These are phyloP conservation scores for Colletotrichum zoysiae DNA, from an alignment of 2,329 filamentous ascomycete species.

Conservation along the genomic window DNA sequence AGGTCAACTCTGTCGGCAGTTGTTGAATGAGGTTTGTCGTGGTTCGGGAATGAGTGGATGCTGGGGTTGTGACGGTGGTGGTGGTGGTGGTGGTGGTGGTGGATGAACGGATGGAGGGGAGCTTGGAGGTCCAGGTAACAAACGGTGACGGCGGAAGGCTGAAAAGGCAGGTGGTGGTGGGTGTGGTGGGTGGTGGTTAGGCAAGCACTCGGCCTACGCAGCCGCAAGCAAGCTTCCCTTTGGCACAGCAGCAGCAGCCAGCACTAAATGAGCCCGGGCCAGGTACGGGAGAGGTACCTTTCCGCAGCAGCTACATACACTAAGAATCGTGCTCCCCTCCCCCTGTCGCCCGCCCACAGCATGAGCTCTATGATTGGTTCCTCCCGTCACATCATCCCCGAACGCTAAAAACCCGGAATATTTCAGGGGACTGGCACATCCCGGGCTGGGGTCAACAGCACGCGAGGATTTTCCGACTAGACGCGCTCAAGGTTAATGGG, in stretches of 20 bases:
- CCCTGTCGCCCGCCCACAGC: constrained; percentile 7
- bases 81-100: background rate
- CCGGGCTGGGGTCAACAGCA: constrained; percentile 24
- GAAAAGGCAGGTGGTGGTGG: constrained; percentile 13
- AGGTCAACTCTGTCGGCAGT: constrained; percentile 10
- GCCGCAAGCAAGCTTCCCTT: constrained; percentile 42
- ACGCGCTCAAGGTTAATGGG: constrained; percentile 36
- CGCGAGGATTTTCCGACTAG: constrained; percentile 42
- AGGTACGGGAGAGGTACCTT: constrained; percentile 1
- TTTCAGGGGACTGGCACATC: constrained; percentile 26
- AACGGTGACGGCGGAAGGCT: constrained; percentile 40
- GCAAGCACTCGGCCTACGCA: constrained; percentile 57
- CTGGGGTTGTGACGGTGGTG: constrained; percentile 19
- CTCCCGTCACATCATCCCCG: background rate
- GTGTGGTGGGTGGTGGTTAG: constrained; percentile 43
- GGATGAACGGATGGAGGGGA: constrained; percentile 33
- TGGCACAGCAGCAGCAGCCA: constrained; percentile 15
- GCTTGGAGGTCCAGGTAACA: constrained; percentile 38
- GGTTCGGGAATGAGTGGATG: constrained; percentile 22
- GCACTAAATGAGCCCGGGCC: constrained; percentile 2
- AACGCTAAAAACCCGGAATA: constrained; percentile 35
- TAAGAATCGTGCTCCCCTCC: background rate
- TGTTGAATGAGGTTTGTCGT: constrained; percentile 23
- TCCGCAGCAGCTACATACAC: background rate
- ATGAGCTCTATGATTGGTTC: constrained; percentile 32